Conservation (phyloP, 78 protist genomes). For the Cavenderia fasciculata region DNA sequence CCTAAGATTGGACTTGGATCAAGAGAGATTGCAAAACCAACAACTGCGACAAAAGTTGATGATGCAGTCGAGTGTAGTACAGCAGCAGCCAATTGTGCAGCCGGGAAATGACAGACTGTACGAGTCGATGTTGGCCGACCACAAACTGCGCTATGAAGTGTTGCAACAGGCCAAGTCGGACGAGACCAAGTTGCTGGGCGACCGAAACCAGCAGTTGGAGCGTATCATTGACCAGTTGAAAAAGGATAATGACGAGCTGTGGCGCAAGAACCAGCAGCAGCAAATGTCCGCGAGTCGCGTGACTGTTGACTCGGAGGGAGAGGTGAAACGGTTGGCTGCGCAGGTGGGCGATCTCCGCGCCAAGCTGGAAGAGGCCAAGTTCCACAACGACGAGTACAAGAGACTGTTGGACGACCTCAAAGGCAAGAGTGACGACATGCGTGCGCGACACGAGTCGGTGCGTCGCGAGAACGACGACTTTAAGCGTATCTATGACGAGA, state of each 20-base stretch:
- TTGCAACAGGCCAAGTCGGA: neutral
- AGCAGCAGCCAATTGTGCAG: neutral
- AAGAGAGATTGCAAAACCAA: too few species aligned
- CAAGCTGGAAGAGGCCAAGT: neutral
- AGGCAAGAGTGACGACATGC: too few species aligned
- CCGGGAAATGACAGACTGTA: too few species aligned
- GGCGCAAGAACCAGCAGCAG: neutral
- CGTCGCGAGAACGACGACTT: neutral
- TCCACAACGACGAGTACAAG: neutral
- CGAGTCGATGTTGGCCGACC: too few species aligned
- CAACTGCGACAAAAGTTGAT: too few species aligned
- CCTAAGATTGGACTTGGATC: too few species aligned
- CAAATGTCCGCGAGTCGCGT: neutral
- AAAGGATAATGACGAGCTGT: neutral
- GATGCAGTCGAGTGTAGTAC: too few species aligned
- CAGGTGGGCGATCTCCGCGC: neutral
- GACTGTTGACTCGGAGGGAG: too few species aligned
- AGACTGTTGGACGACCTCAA: neutral
- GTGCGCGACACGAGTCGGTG: neutral
- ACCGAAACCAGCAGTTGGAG: neutral
- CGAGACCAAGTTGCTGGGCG: neutral
- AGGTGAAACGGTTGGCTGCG: neutral
- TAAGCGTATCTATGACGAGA: neutral
- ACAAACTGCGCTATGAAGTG: neutral
- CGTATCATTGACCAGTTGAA: neutral